phyloP scores from a whole-genome alignment of 169 alveolate genomes.

The Cryptosporidium sp. region DNA sequence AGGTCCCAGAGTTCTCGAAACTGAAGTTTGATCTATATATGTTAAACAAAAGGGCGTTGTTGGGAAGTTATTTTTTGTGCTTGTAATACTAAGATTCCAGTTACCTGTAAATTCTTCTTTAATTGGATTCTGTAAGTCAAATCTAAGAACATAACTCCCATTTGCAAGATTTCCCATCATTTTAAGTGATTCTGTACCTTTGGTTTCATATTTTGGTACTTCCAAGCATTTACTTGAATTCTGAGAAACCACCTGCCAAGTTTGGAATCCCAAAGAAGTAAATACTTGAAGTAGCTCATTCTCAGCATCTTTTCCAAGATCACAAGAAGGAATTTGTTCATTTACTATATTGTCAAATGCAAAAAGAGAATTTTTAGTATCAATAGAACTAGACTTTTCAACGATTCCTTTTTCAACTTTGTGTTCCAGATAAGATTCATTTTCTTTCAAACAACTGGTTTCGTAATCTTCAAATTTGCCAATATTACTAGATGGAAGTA shows the following conservation, averaged over 20 bases:
- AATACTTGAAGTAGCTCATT: slow-evolving; percentile 21
- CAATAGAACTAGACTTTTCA: background rate
- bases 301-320: slow-evolving; percentile 22
- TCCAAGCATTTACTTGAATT: slow-evolving; percentile 47
- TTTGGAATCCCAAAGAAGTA: slow-evolving; percentile 57
- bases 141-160: slow-evolving; percentile 57
- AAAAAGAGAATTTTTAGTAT: background rate
- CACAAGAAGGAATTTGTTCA: background rate
- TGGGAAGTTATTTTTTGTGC: slow-evolving; percentile 71
- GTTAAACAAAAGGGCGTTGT: slow-evolving; percentile 63
- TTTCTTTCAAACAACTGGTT: background rate
- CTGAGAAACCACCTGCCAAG: slow-evolving; percentile 54
- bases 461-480: slow-evolving; percentile 49
- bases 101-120: slow-evolving; percentile 11
- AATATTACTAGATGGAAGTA: slow-evolving; percentile 26
- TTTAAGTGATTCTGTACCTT: slow-evolving; percentile 28
- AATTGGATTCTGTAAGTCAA: slow-evolving; percentile 50
- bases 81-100: slow-evolving; percentile 70
- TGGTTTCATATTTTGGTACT: slow-evolving; percentile 27
- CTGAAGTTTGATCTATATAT: slow-evolving; percentile 12
- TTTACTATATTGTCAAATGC: background rate
- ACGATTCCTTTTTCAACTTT: slow-evolving; percentile 12
- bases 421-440: background rate
- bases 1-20: slow-evolving; percentile 31
- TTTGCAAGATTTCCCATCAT: slow-evolving; percentile 37